Base-by-base conservation (phyloP, 2,329 filamentous ascomycete genomes). In the Hymenoscyphus salicellus region DNA sequence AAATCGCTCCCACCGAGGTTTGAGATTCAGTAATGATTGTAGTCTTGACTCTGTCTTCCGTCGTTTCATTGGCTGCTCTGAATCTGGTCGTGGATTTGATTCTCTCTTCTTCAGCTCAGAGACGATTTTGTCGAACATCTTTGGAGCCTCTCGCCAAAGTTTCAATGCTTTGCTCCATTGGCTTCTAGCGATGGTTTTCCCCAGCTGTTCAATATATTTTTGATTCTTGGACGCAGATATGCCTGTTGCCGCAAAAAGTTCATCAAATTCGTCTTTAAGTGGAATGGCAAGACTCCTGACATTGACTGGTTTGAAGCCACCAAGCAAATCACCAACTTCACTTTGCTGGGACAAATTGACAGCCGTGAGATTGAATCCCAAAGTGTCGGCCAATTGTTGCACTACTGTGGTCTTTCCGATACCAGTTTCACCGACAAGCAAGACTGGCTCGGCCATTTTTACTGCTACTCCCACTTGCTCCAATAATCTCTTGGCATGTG, bases 331-430 rank as follows among this genome's bases (percentile, higher is more conserved):
- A n/a, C 93, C 91, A 49, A 91, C 93, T 78, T 99, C 96, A 73
- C 93, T 98, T 76, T 99, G 96, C 75, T 99, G 96, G 0, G 95
- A 99, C 75, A 99, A 78, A 74, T 99, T 99, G 74, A 99, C 93
- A 2, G 93, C 92, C 0, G 93, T 90, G 14, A 99, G 84, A 72
- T 92, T 96, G 74, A 93, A 90, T 1, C 93, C 92, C 32, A 97
- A 83, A 3, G 89, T 85, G 64, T 90, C 88, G 0, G 95, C 93
- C 63, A 99, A 82, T 74, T 97, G 93, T 76, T 99, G 95, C 16
- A 99, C 89, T 30, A 95, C 91, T 0, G 95, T 97, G 0, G 95
- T 99, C 79, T 99, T 99, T 72, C 95, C 95, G 60, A 97, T 97
- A 80, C 95, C 95, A 7, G 95, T 99, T 79, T 99, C 95, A 74